Evolutionary conservation across 2,329 filamentous ascomycete species (phyloP), one percentile per base, ranked within the genome.

Genomic region (Beauveria varroae): DNA sequence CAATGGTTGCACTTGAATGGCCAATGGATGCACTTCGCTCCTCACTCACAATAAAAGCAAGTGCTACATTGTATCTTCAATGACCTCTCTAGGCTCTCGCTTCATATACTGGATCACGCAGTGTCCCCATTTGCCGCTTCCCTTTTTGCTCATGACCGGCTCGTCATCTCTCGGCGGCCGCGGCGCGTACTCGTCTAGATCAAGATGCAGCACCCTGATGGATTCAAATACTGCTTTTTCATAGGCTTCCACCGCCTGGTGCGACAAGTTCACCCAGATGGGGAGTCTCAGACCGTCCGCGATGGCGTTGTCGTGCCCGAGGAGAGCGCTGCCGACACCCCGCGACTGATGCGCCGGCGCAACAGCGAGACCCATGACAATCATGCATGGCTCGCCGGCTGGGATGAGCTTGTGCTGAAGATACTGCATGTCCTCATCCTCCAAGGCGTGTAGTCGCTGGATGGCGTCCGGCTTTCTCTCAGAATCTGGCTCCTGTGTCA

Each of bases 131-230:
- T 46, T 63, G 10, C 57, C 63, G 40, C 40, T 61, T 8, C 60
- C 60, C 53, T 51, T 57, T 3, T 61, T 56, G 22, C 60, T 60
- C 60, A 64, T 64, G 40, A 64, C 57, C 2, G 34, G 56, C 60
- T 64, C 63, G 8, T 47, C 57, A 5, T 54, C 63, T 41, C 44
- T 53, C 3, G 63, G 60, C 28, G 51, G 47, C 26, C 63, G 52
- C 30, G 63, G 63, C 44, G 63, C 63, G 41, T 59, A 64, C 52
- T 62, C 63, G 40, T 64, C 63, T 53, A 64, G 40, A 20, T 64
- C 52, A 3, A 64, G 30, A 16, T 57, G 60, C 20, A 64, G 60
- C 28, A 24, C 49, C 20, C 57, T 37, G 26, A 64, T 57, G 24
- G 57, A 40, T 52, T 53, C 57, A 44, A 64, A 62, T 9, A 57